phyloP scores from a whole-genome alignment of 345 rosid genomes.

The Gossypium herbaceum region DNA sequence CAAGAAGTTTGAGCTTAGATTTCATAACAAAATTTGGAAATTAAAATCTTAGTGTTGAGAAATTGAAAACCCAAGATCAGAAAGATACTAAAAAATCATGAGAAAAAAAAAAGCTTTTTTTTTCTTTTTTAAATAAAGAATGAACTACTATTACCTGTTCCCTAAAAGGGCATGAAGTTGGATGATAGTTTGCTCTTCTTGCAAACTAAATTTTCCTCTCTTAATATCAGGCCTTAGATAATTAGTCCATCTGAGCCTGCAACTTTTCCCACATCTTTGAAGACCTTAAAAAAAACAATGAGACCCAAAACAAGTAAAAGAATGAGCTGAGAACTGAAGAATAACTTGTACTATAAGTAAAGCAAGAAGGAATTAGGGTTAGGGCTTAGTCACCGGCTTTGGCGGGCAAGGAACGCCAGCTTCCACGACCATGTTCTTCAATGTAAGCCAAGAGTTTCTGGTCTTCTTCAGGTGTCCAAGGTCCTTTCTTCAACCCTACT shows the following conservation, averaged over 20 bases:
- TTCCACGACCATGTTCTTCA: conserved; percentile 92
- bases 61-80: background rate
- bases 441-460: conserved; percentile 86
- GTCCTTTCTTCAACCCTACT: conserved; percentile 89
- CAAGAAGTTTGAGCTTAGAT: conserved; percentile 3
- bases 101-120: background rate
- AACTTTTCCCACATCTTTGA: conserved; percentile 90
- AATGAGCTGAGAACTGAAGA: background rate
- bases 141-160: conserved; percentile 49
- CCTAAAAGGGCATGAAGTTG: conserved; percentile 96
- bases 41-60: background rate
- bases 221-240: conserved; percentile 90
- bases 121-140: background rate
- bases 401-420: conserved; percentile 85
- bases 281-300: conserved; percentile 41
- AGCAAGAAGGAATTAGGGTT: background rate
- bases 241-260: conserved; percentile 95
- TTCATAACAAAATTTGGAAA: conserved; percentile 8
- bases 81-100: background rate
- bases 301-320: background rate
- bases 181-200: conserved; percentile 92
- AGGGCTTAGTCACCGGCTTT: conserved; percentile 61
- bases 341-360: conserved; percentile 7
- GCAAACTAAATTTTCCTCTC: conserved; percentile 83
- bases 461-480: conserved; percentile 96